Evolutionary conservation across 805 yeast species (phyloP), one percentile per base, ranked within the genome.

Genomic region (Ogataea allantospora): DNA sequence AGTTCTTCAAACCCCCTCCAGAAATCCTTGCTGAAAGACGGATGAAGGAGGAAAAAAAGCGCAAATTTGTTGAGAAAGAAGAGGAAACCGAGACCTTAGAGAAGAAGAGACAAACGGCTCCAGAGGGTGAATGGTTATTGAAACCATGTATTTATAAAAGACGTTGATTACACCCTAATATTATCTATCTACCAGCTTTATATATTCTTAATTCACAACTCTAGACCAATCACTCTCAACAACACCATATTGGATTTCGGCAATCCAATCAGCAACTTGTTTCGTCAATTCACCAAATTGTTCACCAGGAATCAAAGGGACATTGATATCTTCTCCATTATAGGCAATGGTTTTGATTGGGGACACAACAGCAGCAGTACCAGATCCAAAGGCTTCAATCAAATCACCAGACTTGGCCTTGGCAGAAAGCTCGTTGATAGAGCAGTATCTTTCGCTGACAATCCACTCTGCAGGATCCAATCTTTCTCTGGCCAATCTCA

Each of bases 131-230:
- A 53, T 87, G 95, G 95, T 66, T 91, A 42, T 70, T 93, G 48
- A 93, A 91, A 60, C 99, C 99, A 3, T 93, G 99, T 66, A 86
- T 93, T 43, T 93, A 93, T 63, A 93, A 93, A 60, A 76, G 95
- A 65, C 75, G 96, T 51, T 86, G 17, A 37, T 41, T n/a, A n/a
- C n/a, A n/a, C n/a, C n/a, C n/a, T n/a, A 23, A 7, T n/a, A n/a
- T n/a, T n/a, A n/a, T n/a, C n/a, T n/a, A n/a, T n/a, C n/a, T n/a
- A n/a, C n/a, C n/a, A n/a, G n/a, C n/a, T n/a, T n/a, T n/a, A n/a
- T n/a, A n/a, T n/a, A n/a, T n/a, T n/a, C n/a, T 21, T 33, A 43
- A 14, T 34, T 35, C 33, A 62, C 54, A 37, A 63, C 58, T 58
- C 64, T 61, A 6, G 67, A 62, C 81, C 81, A 77, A 43, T 73